Evolutionary conservation across 352 stramenopile species (phyloP).

Genomic region (Plasmopara viticola): DNA sequence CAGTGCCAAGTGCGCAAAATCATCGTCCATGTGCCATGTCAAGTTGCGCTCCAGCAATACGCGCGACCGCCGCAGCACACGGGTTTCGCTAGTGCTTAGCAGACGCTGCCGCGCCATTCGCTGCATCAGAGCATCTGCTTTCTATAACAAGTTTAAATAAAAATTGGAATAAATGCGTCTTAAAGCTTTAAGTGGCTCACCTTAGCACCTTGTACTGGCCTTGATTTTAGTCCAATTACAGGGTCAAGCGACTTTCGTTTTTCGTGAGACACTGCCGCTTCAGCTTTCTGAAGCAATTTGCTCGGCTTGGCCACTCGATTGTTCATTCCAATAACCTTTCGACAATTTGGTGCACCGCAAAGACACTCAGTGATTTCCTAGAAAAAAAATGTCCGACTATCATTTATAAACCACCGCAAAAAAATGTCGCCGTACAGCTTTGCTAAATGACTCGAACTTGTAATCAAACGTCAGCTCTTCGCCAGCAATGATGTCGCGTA

Average conservation of each 20-base stretch:
- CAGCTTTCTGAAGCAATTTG: slow-evolving; percentile 17
- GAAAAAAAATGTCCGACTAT: background rate
- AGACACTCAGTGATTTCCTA: slow-evolving; percentile 73
- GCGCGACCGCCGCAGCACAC: slow-evolving; percentile 40
- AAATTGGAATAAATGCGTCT: background rate
- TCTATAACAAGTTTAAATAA: slow-evolving; percentile 20
- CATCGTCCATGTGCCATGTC: slow-evolving; percentile 37
- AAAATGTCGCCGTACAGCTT: slow-evolving; percentile 11
- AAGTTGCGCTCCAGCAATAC: slow-evolving; percentile 64
- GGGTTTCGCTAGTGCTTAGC: slow-evolving; percentile 40
- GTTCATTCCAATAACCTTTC: slow-evolving; percentile 69
- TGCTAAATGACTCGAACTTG: slow-evolving; percentile 57
- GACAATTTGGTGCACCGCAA: slow-evolving; percentile 52
- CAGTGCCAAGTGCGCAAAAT: slow-evolving; percentile 51
- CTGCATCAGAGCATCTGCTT: slow-evolving; percentile 51
- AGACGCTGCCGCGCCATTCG: slow-evolving; percentile 49
- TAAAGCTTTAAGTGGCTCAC: slow-evolving; percentile 11
- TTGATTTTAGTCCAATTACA: slow-evolving; percentile 34
- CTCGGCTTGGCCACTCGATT: slow-evolving; percentile 37
- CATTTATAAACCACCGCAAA: too few species aligned
- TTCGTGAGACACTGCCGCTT: slow-evolving; percentile 1
- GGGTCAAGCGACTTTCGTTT: slow-evolving; percentile 36
- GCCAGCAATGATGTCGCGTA: slow-evolving; percentile 61
- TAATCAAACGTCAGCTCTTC: slow-evolving; percentile 94
- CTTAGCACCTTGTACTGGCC: slow-evolving; percentile 33